phyloP scores from a whole-genome alignment of 163 green algal genomes.

The Botryococcus braunii region DNA sequence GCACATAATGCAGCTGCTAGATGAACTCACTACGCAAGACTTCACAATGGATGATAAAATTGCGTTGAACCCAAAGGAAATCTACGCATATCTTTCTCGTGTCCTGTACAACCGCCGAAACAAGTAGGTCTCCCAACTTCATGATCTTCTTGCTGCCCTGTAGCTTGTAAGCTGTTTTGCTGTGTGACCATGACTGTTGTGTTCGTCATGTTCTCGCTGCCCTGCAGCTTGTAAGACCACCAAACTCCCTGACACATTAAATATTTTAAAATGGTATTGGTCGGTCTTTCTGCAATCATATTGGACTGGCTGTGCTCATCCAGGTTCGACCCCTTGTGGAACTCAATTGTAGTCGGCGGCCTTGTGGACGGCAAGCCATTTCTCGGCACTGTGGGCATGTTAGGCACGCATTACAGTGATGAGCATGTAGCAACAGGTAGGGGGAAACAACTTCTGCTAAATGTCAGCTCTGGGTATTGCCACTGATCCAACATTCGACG shows the following conservation, averaged over 20 bases:
- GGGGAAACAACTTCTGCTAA: background rate
- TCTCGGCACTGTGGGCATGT: conserved; percentile 86
- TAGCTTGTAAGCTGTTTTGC: background rate
- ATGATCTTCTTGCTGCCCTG: background rate
- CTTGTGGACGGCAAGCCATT: conserved; percentile 60
- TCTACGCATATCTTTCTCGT: conserved; percentile 85
- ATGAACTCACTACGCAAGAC: conserved; percentile 87
- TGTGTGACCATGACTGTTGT: too few species aligned
- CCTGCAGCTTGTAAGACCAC: background rate
- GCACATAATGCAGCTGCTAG: conserved; percentile 78
- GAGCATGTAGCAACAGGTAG: conserved; percentile 59
- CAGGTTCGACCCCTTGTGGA: conserved; percentile 96
- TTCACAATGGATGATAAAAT: conserved; percentile 73
- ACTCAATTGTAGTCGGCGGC: conserved; percentile 87
- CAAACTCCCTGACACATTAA: too few species aligned
- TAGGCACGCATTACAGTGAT: conserved; percentile 83
- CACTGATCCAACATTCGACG: too few species aligned
- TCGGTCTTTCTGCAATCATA: too few species aligned
- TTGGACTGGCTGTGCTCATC: conserved; percentile 4
- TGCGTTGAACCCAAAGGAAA: conserved; percentile 52
- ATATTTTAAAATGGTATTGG: too few species aligned
- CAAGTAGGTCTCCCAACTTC: conserved; percentile 32
- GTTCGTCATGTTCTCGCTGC: background rate
- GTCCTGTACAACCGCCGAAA: conserved; percentile 94
- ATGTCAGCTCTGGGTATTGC: background rate